These are phyloP conservation scores for Malus sieversii DNA, from an alignment of 306 rosid genomes.

Conservation along the genomic window DNA sequence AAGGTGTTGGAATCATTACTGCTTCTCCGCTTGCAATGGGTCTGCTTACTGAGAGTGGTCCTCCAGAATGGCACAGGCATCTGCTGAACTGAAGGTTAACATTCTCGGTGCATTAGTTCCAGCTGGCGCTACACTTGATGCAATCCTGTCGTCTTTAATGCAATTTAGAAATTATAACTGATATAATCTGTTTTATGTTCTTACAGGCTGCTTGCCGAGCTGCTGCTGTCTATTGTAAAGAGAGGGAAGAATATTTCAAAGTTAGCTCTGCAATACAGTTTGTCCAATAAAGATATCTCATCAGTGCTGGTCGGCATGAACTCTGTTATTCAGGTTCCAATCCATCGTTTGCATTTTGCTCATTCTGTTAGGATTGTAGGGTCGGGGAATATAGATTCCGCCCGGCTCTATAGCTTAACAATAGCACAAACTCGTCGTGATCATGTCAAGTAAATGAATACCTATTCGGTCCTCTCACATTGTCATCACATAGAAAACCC, in stretches of 20 bases:
- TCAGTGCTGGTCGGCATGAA: constrained; percentile 77
- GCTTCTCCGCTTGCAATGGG: constrained; percentile 94
- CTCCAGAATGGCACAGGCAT: constrained; percentile 85
- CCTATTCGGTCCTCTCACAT: not conserved
- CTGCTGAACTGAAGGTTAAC: constrained; percentile 65
- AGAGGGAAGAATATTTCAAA: constrained; percentile 75
- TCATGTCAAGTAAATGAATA: not conserved
- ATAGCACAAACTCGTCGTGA: not conserved
- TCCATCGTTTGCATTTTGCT: not conserved
- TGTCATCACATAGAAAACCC: not conserved
- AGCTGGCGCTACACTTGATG: not conserved
- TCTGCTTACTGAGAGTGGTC: constrained; percentile 84
- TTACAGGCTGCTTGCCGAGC: constrained; percentile 71
- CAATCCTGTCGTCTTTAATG: not conserved
- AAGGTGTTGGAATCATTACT: constrained; percentile 73
- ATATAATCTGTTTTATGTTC: constrained; percentile 12
- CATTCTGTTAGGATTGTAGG: not conserved
- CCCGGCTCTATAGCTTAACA: not conserved
- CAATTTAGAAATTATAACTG: not conserved
- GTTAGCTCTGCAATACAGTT: constrained; percentile 92
- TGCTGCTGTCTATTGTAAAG: constrained; percentile 60
- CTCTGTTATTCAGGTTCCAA: constrained; percentile 39
- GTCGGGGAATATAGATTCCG: not conserved
- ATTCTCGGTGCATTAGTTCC: not conserved
- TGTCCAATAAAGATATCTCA: constrained; percentile 75